Evolutionary conservation across 75 land plant genomes (phyloP), one percentile per base, ranked within the genome.

Genomic region (Picea glauca): DNA sequence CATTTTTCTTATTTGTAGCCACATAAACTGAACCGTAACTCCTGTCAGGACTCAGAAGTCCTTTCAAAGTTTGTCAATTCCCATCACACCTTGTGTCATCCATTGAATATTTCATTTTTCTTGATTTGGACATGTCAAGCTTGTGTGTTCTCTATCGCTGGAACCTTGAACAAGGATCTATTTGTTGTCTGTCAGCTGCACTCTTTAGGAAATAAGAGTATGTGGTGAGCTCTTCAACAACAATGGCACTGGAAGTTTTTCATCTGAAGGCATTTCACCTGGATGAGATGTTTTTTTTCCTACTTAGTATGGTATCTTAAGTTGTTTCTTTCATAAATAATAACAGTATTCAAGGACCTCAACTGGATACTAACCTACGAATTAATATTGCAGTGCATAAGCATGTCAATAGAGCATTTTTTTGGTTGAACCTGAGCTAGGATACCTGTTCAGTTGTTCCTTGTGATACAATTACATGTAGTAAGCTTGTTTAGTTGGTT

Each of bases 221-320:
- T 60, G 18, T 60, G 62, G 21, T 60, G 62, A 17, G 79, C 67
- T 18, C 26, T 77, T 40, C 50, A 46, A 50, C 76, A 66, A 43
- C 26, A 26, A 31, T 78, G 21, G 78, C 26, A 43, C 35, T 60
- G 21, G 11, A 64, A 64, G 11, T 64, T 46, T 46, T 8, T 46
- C 54, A 5, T 43, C 50, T 43, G 0, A 46, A 46, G 8, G 11
- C 0, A 7, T 46, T 40, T 40, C 4, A 40, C 3, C 9, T 0
- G 9, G 12, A 9, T 50, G 56, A 50, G 56, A 50, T 50, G 56
- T 50, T 50, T 50, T 68, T 65, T 15, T 33, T 11, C 18, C 38
- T 33, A 33, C 17, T 33, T 7, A 0, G 43, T 40, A 2, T 50
- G 43, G 17, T 33, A 66, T 66, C 35, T 17, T 15, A 18, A 38